These are phyloP conservation scores for Kazachstania kunashirensis DNA, from an alignment of 805 yeast species.

Conservation along the genomic window DNA sequence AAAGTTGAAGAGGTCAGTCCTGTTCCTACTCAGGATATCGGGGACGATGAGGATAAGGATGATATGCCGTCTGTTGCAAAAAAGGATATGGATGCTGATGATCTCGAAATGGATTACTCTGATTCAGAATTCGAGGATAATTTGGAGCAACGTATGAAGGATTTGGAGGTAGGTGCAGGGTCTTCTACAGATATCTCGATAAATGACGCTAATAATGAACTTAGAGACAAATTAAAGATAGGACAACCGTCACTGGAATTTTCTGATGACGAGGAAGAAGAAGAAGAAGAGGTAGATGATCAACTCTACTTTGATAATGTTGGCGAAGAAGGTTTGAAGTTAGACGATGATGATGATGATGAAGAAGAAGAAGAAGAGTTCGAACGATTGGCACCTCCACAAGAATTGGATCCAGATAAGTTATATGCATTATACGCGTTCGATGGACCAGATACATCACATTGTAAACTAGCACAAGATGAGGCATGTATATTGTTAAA, in stretches of 20 bases:
- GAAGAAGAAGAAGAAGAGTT: constrained; percentile 35
- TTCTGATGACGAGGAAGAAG: constrained; percentile 10
- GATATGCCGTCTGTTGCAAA: background rate
- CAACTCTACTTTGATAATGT: constrained; percentile 12
- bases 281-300: constrained; percentile 20
- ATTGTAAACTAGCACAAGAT: constrained; percentile 67
- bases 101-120: constrained; percentile 20
- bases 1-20: too few relatives aligned
- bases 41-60: background rate
- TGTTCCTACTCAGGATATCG: background rate
- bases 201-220: background rate
- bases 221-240: background rate
- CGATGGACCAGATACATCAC: constrained; percentile 87
- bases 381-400: constrained; percentile 50
- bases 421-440: constrained; percentile 83
- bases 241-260: constrained; percentile 2
- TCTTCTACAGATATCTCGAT: constrained; percentile 1
- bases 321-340: constrained; percentile 26
- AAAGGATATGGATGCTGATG: background rate
- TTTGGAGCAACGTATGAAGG: constrained; percentile 23
- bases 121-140: constrained; percentile 31
- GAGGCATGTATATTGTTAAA: constrained; percentile 75
- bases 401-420: constrained; percentile 71
- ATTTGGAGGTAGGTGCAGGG: constrained; percentile 10
- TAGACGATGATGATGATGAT: constrained; percentile 26